Conservation (phyloP, 352 stramenopile species). For the Globisporangium orthogonon region DNA sequence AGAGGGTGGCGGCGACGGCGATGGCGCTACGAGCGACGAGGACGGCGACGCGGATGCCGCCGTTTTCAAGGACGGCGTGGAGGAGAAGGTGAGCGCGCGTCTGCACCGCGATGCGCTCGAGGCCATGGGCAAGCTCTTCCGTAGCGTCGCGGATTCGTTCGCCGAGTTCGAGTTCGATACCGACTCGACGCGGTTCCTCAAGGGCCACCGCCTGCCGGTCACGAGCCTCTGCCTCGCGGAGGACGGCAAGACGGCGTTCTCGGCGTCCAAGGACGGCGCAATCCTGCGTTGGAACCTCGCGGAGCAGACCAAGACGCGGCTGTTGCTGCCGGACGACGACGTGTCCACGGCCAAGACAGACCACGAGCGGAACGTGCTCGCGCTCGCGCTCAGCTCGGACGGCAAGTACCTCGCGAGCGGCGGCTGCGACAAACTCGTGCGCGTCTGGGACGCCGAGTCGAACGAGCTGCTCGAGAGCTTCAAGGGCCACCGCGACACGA, state of each 20-base stretch:
- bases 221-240: slow-evolving; percentile 86
- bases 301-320: slow-evolving; percentile 63
- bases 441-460: slow-evolving; percentile 82
- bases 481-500: slow-evolving; percentile 83
- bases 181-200: slow-evolving; percentile 72
- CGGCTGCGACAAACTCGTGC: slow-evolving; percentile 88
- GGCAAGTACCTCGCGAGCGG: slow-evolving; percentile 89
- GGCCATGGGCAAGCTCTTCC: slow-evolving; percentile 85
- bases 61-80: slow-evolving; percentile 28
- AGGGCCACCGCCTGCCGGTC: slow-evolving; percentile 72
- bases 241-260: slow-evolving; percentile 89
- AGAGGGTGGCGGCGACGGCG: slow-evolving; percentile 27
- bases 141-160: slow-evolving; percentile 72
- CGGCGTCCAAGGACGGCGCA: slow-evolving; percentile 89
- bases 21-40: slow-evolving; percentile 27
- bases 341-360: slow-evolving; percentile 58
- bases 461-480: slow-evolving; percentile 85
- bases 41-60: slow-evolving; percentile 29
- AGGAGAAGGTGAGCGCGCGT: slow-evolving; percentile 66
- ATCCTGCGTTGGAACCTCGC: slow-evolving; percentile 88
- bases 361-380: slow-evolving; percentile 77
- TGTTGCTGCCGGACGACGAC: slow-evolving; percentile 58
- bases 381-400: slow-evolving; percentile 87
- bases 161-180: slow-evolving; percentile 77
- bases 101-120: slow-evolving; percentile 84